Conservation (phyloP, 2,329 filamentous ascomycete genomes). For the Alternaria conjuncta region DNA sequence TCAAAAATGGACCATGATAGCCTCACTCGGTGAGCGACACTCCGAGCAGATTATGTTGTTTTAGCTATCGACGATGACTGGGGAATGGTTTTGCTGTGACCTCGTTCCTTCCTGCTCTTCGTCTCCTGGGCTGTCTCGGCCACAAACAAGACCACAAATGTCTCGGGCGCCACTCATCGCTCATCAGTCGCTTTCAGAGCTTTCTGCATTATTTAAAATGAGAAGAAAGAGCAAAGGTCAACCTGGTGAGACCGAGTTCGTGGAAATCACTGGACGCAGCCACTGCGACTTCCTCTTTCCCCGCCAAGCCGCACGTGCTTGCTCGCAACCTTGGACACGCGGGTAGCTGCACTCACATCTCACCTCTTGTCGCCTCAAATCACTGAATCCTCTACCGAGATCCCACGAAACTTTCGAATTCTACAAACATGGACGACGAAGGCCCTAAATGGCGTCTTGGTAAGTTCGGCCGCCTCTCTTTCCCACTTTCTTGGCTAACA, state of each 20-base stretch:
- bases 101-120: background rate
- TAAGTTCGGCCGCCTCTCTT: background rate
- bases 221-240: background rate
- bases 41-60: background rate
- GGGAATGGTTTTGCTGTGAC: background rate
- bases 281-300: conserved; percentile 3
- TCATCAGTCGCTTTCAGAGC: background rate
- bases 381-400: too few species aligned
- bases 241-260: background rate
- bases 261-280: too few species aligned
- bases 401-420: background rate
- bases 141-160: background rate
- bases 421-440: background rate
- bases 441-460: conserved; percentile 25
- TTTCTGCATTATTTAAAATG: background rate
- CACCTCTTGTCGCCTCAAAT: background rate
- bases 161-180: background rate
- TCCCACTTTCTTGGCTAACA: background rate
- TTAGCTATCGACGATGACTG: background rate
- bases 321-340: background rate
- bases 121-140: background rate
- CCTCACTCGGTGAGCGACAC: background rate
- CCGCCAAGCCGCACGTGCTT: background rate
- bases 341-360: background rate
- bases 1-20: background rate